These are phyloP conservation scores for Sclerotinia nivalis DNA, from an alignment of 2,329 filamentous ascomycete species.

Conservation along the genomic window DNA sequence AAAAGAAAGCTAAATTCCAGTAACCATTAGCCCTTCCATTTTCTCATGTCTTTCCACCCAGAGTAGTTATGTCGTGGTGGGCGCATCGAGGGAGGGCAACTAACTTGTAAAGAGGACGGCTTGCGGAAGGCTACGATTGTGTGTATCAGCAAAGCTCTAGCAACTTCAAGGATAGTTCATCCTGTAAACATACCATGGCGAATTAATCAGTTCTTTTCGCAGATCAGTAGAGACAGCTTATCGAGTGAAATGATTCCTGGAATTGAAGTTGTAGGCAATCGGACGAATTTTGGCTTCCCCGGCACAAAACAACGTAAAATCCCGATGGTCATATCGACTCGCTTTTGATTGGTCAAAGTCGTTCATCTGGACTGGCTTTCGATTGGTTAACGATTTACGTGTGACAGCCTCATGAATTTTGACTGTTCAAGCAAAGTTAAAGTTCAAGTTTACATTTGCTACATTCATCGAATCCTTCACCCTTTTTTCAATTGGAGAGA, in stretches of 20 bases:
- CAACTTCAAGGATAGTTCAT: no score
- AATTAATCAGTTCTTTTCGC: conserved; percentile 10
- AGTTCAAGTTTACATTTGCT: neutral
- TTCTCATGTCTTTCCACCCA: neutral
- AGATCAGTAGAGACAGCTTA: conserved; percentile 16
- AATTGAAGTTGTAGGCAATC: conserved; percentile 18
- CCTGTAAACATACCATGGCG: conserved; percentile 17
- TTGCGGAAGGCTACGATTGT: conserved; percentile 22
- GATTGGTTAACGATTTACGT: neutral
- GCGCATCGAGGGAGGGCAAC: conserved; percentile 31
- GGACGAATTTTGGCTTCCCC: conserved; percentile 22
- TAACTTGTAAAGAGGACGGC: conserved; percentile 41
- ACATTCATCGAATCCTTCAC: no score
- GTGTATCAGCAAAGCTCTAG: neutral
- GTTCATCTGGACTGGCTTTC: neutral
- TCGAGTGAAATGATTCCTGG: conserved; percentile 18
- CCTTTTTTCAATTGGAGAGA: neutral
- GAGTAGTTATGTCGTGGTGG: neutral
- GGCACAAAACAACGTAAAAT: conserved; percentile 21
- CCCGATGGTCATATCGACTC: conserved; percentile 20
- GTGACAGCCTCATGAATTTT: conserved; percentile 12
- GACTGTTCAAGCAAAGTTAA: neutral
- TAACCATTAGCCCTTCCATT: conserved; percentile 26
- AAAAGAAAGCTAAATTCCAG: conserved; percentile 67
- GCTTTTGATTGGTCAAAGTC: conserved; percentile 13